phyloP scores from a whole-genome alignment of 345 rosid species.

The Turnera subulata region DNA sequence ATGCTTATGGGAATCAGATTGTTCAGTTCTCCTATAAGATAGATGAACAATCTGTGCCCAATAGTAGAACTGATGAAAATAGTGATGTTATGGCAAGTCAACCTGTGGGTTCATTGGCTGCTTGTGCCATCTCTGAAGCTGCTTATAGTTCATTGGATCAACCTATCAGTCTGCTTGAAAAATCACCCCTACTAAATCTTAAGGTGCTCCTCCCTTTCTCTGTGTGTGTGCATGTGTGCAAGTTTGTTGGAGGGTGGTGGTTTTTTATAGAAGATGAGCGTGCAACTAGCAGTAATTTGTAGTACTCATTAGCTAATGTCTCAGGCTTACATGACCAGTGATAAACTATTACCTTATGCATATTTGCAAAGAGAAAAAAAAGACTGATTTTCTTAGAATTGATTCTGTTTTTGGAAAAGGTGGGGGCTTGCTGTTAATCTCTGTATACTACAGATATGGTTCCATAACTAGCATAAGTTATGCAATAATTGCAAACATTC shows the following conservation, averaged over 20 bases:
- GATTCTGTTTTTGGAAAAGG: no score
- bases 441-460: neutral
- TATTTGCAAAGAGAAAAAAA: no score
- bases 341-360: no score
- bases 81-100: conserved; percentile 48
- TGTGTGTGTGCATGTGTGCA: conserved; percentile 6
- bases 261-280: neutral
- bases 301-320: no score
- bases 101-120: conserved; percentile 76
- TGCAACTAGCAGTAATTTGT: neutral
- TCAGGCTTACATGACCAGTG: no score
- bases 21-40: conserved; percentile 63
- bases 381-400: no score
- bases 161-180: conserved; percentile 81
- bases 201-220: conserved; percentile 48
- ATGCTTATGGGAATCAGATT: conserved; percentile 69
- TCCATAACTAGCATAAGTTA: neutral
- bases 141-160: conserved; percentile 96
- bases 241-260: no score
- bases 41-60: conserved; percentile 18
- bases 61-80: neutral
- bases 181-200: conserved; percentile 64
- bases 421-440: no score
- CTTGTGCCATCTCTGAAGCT: conserved; percentile 88
- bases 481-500: neutral